phyloP scores from a whole-genome alignment of 441 rosid genomes.

The Bruguiera hainesii region DNA sequence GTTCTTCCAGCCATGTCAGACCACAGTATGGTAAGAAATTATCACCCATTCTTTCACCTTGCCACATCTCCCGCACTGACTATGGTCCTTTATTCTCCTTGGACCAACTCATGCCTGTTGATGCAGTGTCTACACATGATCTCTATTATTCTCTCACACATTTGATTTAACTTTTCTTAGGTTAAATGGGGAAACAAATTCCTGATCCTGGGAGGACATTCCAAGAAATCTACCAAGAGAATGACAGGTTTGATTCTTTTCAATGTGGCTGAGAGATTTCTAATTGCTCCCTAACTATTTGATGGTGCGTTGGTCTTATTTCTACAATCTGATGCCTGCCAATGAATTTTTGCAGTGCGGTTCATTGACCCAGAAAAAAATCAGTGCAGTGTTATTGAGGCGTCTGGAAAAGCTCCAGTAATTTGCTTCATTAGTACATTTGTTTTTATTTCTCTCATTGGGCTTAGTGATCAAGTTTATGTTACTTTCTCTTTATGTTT shows the following conservation, averaged over 20 bases:
- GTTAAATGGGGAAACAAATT: conserved; percentile 81
- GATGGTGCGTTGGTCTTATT: conserved; percentile 4
- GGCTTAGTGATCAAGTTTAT: neutral
- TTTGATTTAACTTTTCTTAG: conserved; percentile 35
- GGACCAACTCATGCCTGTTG: neutral
- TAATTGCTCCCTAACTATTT: conserved; percentile 8
- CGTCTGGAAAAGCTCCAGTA: conserved; percentile 87
- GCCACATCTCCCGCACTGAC: neutral
- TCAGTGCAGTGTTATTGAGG: conserved; percentile 52
- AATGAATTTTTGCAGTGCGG: conserved; percentile 51
- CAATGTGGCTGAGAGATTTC: conserved; percentile 6
- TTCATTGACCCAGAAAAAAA: conserved; percentile 69
- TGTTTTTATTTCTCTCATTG: neutral
- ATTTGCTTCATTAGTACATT: conserved; percentile 10
- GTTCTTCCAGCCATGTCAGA: conserved; percentile 71
- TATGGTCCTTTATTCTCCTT: neutral
- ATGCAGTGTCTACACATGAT: conserved; percentile 7
- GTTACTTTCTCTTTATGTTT: conserved; percentile 9
- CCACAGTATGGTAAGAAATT: conserved; percentile 65
- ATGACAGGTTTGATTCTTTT: conserved; percentile 54
- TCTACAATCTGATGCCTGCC: conserved; percentile 23
- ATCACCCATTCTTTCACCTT: neutral
- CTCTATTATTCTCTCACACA: conserved; percentile 6
- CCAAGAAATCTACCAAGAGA: conserved; percentile 55
- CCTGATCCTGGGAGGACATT: conserved; percentile 77